These are phyloP conservation scores for Amylostereum chailletii DNA, from an alignment of 1,284 basidiomycete genomes.

Conservation along the genomic window DNA sequence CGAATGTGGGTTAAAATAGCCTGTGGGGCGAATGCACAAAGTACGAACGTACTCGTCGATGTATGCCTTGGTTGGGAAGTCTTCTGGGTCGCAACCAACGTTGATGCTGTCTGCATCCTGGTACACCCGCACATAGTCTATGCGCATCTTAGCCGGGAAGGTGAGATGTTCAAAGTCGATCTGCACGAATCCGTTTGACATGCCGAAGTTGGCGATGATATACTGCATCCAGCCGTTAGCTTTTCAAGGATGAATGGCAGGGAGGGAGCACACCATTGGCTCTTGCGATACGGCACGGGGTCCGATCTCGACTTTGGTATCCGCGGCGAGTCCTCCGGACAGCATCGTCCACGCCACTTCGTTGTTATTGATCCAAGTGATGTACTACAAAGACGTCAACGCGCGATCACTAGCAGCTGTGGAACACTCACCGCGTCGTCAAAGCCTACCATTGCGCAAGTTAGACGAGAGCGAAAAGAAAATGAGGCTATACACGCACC, in stretches of 20 bases:
- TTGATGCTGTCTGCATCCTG: constrained; percentile 60
- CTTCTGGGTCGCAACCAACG: constrained; percentile 74
- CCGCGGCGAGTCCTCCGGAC: constrained; percentile 51
- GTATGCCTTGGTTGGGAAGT: constrained; percentile 70
- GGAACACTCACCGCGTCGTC: background rate
- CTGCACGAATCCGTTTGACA: constrained; percentile 63
- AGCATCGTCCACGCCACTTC: constrained; percentile 63
- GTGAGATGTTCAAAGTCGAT: constrained; percentile 57
- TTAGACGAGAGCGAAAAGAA: background rate
- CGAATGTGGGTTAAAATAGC: background rate
- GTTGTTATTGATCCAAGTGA: constrained; percentile 62
- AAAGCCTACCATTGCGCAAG: background rate
- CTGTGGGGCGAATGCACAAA: background rate
- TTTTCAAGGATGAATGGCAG: constrained; percentile 1
- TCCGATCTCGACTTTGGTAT: background rate
- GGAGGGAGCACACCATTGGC: constrained; percentile 39
- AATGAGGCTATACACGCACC: constrained; percentile 15
- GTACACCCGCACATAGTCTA: constrained; percentile 83
- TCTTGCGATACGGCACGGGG: background rate
- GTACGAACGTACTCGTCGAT: constrained; percentile 51
- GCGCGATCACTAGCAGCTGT: constrained; percentile 5
- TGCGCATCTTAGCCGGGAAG: constrained; percentile 63
- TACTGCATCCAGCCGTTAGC: constrained; percentile 32
- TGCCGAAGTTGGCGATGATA: constrained; percentile 68
- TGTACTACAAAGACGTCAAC: constrained; percentile 38